Evolutionary conservation across 371 early-diverging fungal species (phyloP).

Genomic region (Rhizomucor pusillus): DNA sequence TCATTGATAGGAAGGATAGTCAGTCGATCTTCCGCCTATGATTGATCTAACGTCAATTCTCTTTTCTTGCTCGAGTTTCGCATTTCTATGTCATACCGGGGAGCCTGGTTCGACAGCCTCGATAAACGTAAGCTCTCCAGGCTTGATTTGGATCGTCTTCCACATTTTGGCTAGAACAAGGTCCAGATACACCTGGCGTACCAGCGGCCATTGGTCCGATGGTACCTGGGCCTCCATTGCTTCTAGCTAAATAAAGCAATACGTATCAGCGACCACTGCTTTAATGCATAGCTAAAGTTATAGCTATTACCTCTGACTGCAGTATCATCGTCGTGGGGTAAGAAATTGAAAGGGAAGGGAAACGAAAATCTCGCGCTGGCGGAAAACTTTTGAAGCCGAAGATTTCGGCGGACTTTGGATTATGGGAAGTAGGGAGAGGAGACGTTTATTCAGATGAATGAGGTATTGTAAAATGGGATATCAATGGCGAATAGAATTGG

Average conservation of each 20-base stretch:
- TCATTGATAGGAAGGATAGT: conserved; percentile 11
- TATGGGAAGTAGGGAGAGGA: too few species aligned
- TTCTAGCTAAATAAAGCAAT: conserved; percentile 1
- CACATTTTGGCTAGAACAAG: conserved; percentile 10
- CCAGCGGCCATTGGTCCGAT: conserved; percentile 9
- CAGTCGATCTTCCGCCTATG: conserved; percentile 5
- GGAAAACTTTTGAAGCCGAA: too few species aligned
- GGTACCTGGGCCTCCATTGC: conserved; percentile 2
- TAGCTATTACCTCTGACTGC: too few species aligned
- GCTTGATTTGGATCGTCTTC: conserved; percentile 1
- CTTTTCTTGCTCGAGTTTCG: background rate
- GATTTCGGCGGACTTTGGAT: too few species aligned
- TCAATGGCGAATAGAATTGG: too few species aligned
- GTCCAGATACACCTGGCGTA: conserved; percentile 14
- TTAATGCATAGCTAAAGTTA: too few species aligned
- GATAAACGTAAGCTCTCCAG: background rate
- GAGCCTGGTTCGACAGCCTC: conserved; percentile 5
- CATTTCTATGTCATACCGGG: conserved; percentile 1
- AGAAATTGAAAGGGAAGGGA: too few species aligned
- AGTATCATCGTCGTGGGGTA: too few species aligned
- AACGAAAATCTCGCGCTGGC: too few species aligned
- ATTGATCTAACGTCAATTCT: background rate
- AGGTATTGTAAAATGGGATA: too few species aligned
- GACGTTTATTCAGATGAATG: too few species aligned
- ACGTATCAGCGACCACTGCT: too few species aligned